phyloP scores from a whole-genome alignment of 2,329 filamentous ascomycete genomes.

The Colletotrichum sidae region DNA sequence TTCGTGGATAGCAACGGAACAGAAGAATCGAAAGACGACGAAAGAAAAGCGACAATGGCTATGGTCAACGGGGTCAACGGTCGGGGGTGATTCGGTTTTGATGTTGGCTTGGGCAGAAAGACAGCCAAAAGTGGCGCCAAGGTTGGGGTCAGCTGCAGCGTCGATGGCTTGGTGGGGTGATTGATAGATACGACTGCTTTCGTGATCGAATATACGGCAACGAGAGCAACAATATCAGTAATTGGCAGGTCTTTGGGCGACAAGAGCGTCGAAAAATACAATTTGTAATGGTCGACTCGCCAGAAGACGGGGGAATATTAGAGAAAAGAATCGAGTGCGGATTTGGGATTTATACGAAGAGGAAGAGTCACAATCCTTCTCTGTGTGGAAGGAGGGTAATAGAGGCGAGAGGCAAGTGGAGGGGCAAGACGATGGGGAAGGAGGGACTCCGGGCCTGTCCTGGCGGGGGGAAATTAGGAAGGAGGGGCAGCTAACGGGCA shows the following conservation, averaged over 20 bases:
- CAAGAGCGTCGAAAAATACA: not conserved
- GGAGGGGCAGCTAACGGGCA: conserved; percentile 36
- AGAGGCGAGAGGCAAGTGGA: conserved; percentile 27
- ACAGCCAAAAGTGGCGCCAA: conserved; percentile 21
- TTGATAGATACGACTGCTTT: not conserved
- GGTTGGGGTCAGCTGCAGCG: conserved; percentile 7
- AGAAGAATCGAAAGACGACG: conserved; percentile 19
- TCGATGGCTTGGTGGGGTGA: conserved; percentile 20
- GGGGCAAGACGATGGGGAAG: conserved; percentile 40
- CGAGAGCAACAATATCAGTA: not conserved
- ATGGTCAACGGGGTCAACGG: conserved; percentile 15
- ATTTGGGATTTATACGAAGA: conserved; percentile 27
- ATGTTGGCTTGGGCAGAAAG: conserved; percentile 33
- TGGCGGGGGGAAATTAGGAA: conserved; percentile 38
- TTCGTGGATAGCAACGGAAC: conserved; percentile 10
- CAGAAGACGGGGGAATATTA: not conserved
- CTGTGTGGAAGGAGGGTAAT: conserved; percentile 10
- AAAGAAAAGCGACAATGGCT: conserved; percentile 20
- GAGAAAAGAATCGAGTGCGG: conserved; percentile 10
- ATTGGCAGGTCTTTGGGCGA: not conserved
- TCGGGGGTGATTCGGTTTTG: conserved; percentile 27
- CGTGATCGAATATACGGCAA: conserved; percentile 7
- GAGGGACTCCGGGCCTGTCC: conserved; percentile 20
- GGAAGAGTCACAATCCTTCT: conserved; percentile 23
- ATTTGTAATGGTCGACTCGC: not conserved